Conservation (phyloP, 2,329 filamentous ascomycete species). For the Aspergillus texensis region DNA sequence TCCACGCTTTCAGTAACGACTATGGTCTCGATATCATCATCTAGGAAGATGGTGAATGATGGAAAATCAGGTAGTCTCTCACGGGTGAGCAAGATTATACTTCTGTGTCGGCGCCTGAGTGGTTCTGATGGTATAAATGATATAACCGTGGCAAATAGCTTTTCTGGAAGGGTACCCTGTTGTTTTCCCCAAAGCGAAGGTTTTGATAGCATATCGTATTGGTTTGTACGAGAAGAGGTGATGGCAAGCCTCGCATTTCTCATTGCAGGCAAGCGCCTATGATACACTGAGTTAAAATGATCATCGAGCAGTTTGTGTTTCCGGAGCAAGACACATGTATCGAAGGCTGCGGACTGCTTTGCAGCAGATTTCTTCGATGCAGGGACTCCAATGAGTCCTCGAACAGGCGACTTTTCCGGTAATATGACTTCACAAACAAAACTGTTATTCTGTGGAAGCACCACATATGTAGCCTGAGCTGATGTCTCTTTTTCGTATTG, state of each 20-base stretch:
- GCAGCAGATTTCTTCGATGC: slow-evolving; percentile 73
- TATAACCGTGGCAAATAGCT: slow-evolving; percentile 66
- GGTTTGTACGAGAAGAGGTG: slow-evolving; percentile 71
- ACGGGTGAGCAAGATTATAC: slow-evolving; percentile 73
- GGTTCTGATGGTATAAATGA: slow-evolving; percentile 59
- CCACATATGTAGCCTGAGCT: slow-evolving; percentile 61
- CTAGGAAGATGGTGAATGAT: slow-evolving; percentile 72
- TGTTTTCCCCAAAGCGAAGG: slow-evolving; percentile 69
- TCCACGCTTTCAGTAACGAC: slow-evolving; percentile 55
- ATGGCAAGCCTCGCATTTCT: slow-evolving; percentile 84
- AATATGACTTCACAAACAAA: slow-evolving; percentile 80
- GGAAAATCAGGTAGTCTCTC: slow-evolving; percentile 66
- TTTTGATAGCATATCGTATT: slow-evolving; percentile 79
- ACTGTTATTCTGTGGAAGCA: slow-evolving; percentile 57
- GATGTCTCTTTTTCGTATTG: slow-evolving; percentile 52
- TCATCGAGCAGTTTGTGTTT: slow-evolving; percentile 70
- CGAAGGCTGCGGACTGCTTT: slow-evolving; percentile 86
- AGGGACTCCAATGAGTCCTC: slow-evolving; percentile 63
- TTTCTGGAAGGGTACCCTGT: slow-evolving; percentile 48
- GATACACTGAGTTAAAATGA: slow-evolving; percentile 72
- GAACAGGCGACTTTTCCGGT: slow-evolving; percentile 73
- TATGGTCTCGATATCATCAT: slow-evolving; percentile 61
- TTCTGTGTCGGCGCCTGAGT: slow-evolving; percentile 62
- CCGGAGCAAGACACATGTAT: slow-evolving; percentile 72
- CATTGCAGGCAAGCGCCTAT: slow-evolving; percentile 74